Evolutionary conservation across 768 basidiomycete species (phyloP).

Genomic region (Pisolithus orientalis): DNA sequence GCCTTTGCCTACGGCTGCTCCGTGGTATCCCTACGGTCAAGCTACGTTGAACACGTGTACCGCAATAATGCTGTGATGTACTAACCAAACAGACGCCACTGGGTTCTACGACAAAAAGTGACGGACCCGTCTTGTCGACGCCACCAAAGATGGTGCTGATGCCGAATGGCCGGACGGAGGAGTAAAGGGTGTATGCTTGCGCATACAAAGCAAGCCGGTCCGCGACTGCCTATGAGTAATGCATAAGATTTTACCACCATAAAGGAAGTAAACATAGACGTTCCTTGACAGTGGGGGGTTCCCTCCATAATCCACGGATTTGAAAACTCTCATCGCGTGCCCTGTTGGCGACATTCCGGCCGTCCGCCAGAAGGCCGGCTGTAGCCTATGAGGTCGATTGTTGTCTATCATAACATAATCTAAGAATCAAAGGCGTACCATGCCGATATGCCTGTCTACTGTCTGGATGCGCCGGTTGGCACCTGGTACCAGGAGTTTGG

Average conservation of each 20-base stretch:
- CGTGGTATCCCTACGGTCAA: constrained; percentile 75
- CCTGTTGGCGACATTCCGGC: constrained; percentile 77
- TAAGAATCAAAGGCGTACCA: constrained; percentile 44
- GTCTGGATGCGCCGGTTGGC: constrained; percentile 92
- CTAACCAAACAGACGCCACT: constrained; percentile 86
- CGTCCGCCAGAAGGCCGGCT: constrained; percentile 90
- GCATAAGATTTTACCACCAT: neutral
- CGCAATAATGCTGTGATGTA: constrained; percentile 6
- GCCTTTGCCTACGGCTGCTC: constrained; percentile 98
- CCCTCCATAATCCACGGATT: constrained; percentile 66
- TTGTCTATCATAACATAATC: neutral
- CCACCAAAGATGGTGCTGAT: constrained; percentile 88
- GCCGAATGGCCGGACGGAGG: constrained; percentile 95
- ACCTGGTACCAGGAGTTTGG: constrained; percentile 90
- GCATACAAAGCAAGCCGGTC: constrained; percentile 86
- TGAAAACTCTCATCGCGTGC: constrained; percentile 79
- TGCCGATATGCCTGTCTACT: constrained; percentile 88
- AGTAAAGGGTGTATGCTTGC: constrained; percentile 96
- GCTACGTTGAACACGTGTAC: neutral
- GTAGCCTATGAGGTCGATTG: constrained; percentile 56
- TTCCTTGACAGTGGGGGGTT: constrained; percentile 78
- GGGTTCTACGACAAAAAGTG: constrained; percentile 88
- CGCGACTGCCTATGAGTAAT: constrained; percentile 41
- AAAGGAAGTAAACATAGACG: constrained; percentile 6
- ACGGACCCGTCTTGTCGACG: constrained; percentile 83